Base-by-base conservation (phyloP, 2,329 filamentous ascomycete genomes). In the Hymenoscyphus fructigenus region DNA sequence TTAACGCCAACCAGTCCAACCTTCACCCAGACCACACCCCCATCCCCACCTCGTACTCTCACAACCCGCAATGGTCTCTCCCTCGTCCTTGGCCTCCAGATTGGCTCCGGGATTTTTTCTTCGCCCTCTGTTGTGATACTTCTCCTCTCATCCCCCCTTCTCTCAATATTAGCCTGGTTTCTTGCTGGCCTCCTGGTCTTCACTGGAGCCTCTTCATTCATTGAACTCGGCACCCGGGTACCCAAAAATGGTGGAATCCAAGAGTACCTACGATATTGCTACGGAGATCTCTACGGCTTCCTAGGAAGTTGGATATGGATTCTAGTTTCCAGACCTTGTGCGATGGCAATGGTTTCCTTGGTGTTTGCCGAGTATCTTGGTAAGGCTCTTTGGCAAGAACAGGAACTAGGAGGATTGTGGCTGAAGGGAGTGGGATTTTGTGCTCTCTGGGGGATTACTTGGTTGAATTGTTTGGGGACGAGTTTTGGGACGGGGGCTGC, bases 81-180 rank as follows among this genome's bases (percentile, higher is more conserved):
- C 26, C 74, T 82, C 17, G 75, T 82, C n/a, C 76, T 83, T 64
- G 76, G 79, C 47, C 72, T 82, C 9, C 79, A 82, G 70, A 81
- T 82, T 64, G 81, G 81, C 6, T 79, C 78, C 10, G 81, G 81
- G 9, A 81, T 83, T 44, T 83, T 83, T 69, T 79, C 79, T 12
- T 77, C 78, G 4, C 80, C 80, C 5, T 75, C 78, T 20, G 76
- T 78, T 62, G 77, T 82, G 44, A 76, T 78, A 65, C 77, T 75
- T 66, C 77, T 80, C 65, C 78, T 81, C 26, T 72, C 76, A 5
- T 79, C 79, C 2, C 80, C 81, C 1, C 78, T 76, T 20, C 73
- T 75, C n/a, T 78, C 76, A 15, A 67, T 82, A 28, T 67, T 79
- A 0, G 76, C 81, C 17, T 82, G 80, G 78, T 69, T 79, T 5